Conservation (phyloP, 2,329 filamentous ascomycete genomes). For the Dactylellina cionopaga region DNA sequence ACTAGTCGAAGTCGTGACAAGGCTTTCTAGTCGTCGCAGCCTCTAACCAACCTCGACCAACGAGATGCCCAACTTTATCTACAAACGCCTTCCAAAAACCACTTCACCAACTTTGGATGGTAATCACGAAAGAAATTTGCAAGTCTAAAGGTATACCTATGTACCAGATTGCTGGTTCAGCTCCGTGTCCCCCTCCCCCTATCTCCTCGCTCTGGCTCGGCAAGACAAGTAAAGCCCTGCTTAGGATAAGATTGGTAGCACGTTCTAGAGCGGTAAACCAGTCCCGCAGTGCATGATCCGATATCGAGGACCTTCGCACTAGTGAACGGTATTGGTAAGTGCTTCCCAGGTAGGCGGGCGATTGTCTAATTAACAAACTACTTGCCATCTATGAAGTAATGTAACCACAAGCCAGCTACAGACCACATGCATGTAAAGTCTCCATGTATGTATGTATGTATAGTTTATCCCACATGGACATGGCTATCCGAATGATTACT, state of each 20-base stretch:
- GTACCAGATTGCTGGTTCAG: background rate
- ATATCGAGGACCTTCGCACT: constrained; percentile 41
- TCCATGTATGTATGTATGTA: too few species aligned
- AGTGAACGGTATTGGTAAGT: constrained; percentile 46
- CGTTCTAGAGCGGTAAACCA: constrained; percentile 45
- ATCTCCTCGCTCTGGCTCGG: constrained; percentile 10
- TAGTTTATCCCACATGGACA: constrained; percentile 4
- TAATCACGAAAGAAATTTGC: constrained; percentile 26
- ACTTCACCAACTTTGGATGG: constrained; percentile 9
- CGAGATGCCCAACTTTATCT: background rate
- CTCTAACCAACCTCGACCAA: constrained; percentile 37
- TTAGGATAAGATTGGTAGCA: constrained; percentile 35
- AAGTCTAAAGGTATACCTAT: constrained; percentile 18
- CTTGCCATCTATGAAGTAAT: background rate
- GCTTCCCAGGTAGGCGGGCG: constrained; percentile 13
- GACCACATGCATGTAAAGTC: constrained; percentile 6
- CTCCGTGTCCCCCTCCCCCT: constrained; percentile 33
- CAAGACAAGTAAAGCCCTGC: constrained; percentile 27
- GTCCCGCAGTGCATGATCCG: constrained; percentile 42
- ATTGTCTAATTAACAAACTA: constrained; percentile 33
- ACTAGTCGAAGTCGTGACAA: constrained; percentile 41
- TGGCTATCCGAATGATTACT: constrained; percentile 17
- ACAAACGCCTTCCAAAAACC: constrained; percentile 19
- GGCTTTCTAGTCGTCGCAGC: constrained; percentile 48
- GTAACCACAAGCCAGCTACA: background rate